These are phyloP conservation scores for Vanilla planifolia DNA, from an alignment of 106 monocot genomes.

Conservation along the genomic window DNA sequence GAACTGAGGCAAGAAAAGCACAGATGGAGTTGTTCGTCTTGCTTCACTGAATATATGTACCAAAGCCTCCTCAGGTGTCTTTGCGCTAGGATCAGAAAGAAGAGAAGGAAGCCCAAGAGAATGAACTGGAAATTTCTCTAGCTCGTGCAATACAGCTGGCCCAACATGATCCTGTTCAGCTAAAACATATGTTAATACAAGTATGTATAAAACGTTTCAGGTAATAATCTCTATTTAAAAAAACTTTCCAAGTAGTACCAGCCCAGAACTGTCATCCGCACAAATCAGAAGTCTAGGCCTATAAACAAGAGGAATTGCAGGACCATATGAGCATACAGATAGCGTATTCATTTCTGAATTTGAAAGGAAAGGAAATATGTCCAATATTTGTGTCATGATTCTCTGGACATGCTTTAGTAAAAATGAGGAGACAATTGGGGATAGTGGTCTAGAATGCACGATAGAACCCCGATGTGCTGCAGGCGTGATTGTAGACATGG, in stretches of 20 bases:
- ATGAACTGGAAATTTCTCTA: slow-evolving; percentile 99
- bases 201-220: slow-evolving; percentile 5
- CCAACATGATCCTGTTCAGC: slow-evolving; percentile 90
- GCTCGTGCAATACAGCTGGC: slow-evolving; percentile 89
- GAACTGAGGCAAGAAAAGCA: slow-evolving; percentile 91
- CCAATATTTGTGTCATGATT: slow-evolving; percentile 67
- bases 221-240: not conserved
- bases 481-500: slow-evolving; percentile 97
- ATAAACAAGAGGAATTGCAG: slow-evolving; percentile 83
- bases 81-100: slow-evolving; percentile 98
- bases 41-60: slow-evolving; percentile 99
- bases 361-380: slow-evolving; percentile 76
- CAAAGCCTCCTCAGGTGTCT: slow-evolving; percentile 94
- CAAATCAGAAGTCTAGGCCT: slow-evolving; percentile 89
- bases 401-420: slow-evolving; percentile 58
- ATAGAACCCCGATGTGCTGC: slow-evolving; percentile 91
- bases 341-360: slow-evolving; percentile 46
- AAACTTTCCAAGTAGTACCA: slow-evolving; percentile 44
- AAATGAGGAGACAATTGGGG: slow-evolving; percentile 73
- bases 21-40: slow-evolving; percentile 83
- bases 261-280: slow-evolving; percentile 78
- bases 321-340: slow-evolving; percentile 68
- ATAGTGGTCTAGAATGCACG: slow-evolving; percentile 90
- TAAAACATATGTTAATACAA: slow-evolving; percentile 26
- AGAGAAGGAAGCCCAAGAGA: slow-evolving; percentile 94